phyloP scores from a whole-genome alignment of 192 early-diverging fungal species.

The Obelidium mucronatum region DNA sequence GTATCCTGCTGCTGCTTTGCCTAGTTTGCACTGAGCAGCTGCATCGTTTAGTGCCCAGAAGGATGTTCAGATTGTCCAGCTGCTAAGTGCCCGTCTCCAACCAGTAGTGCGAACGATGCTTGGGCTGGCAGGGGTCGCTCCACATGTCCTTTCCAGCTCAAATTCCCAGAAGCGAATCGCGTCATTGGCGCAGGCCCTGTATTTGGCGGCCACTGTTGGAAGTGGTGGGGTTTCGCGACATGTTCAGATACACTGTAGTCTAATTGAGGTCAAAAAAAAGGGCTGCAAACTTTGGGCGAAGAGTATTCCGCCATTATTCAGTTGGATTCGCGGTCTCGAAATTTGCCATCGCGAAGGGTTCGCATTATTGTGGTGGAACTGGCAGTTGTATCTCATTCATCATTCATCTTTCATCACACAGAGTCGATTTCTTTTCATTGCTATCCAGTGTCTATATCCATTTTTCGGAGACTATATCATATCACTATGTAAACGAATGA shows the following conservation, averaged over 20 bases:
- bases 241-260: not conserved
- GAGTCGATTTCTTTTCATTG: constrained; percentile 26
- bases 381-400: not conserved
- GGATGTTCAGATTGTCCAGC: not conserved
- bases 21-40: no score
- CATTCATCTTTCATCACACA: not conserved
- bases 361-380: not conserved
- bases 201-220: constrained; percentile 77
- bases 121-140: constrained; percentile 3
- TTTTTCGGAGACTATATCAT: constrained; percentile 17
- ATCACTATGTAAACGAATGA: not conserved
- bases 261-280: no score
- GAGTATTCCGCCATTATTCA: constrained; percentile 95
- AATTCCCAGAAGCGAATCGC: constrained; percentile 71
- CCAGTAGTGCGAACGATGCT: not conserved
- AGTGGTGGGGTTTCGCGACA: constrained; percentile 54
- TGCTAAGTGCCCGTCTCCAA: not conserved
- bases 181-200: constrained; percentile 67
- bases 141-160: constrained; percentile 66
- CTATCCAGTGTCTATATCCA: constrained; percentile 35
- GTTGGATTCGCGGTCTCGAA: constrained; percentile 39
- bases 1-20: no score
- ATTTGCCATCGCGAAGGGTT: constrained; percentile 32
- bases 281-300: constrained; percentile 91
- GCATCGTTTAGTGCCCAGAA: not conserved